Conservation (phyloP, 345 rosid genomes). For the Dipteronia dyeriana region DNA sequence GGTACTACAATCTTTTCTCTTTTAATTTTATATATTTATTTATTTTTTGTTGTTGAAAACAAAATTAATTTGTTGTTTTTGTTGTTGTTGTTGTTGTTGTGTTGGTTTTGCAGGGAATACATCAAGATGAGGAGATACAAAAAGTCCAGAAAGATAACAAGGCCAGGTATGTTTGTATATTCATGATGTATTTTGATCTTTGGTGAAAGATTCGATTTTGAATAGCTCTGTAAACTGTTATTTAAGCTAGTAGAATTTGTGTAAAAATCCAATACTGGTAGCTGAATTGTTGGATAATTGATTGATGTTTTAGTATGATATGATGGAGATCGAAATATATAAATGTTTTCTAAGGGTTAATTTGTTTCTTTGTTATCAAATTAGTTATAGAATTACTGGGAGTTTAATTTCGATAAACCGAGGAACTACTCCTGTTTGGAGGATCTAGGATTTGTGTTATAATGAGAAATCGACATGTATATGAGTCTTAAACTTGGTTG, state of each 20-base stretch:
- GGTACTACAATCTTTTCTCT: constrained; percentile 33
- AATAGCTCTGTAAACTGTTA: not conserved
- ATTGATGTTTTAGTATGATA: not conserved
- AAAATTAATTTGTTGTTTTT: not conserved
- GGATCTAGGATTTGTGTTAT: not conserved
- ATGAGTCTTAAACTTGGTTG: not conserved
- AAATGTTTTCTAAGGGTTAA: not conserved
- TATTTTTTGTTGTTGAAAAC: not conserved
- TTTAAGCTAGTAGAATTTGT: not conserved
- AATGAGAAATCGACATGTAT: not conserved
- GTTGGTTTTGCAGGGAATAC: constrained; percentile 49
- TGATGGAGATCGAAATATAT: not conserved
- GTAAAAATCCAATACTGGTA: not conserved
- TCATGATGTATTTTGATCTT: not conserved
- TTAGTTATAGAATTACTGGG: not conserved
- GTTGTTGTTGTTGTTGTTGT: not conserved
- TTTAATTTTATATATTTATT: not conserved
- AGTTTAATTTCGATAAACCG: not conserved
- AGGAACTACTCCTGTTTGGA: not conserved
- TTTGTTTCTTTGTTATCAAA: not conserved
- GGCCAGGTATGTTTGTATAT: constrained; percentile 40
- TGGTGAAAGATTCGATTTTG: not conserved
- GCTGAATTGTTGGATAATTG: not conserved
- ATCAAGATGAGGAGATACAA: constrained; percentile 59
- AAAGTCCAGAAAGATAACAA: constrained; percentile 62